Evolutionary conservation across 164 flowering plant genomes (phyloP).

Genomic region (Berberis vulgaris): DNA sequence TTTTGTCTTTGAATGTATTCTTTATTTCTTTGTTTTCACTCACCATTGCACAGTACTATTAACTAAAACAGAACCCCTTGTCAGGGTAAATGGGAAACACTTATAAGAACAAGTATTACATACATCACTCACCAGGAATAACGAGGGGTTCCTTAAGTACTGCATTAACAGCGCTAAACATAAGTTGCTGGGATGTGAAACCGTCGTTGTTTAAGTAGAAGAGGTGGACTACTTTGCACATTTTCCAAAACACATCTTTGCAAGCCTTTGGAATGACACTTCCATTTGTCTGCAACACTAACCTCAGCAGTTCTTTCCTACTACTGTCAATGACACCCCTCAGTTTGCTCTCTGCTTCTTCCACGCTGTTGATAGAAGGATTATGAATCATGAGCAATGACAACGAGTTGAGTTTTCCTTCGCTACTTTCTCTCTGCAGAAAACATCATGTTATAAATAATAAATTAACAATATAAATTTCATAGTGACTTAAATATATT

Average conservation of each 20-base stretch:
- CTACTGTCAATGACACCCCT: slow-evolving; percentile 18
- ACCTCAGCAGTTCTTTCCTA: slow-evolving; percentile 51
- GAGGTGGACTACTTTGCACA: slow-evolving; percentile 49
- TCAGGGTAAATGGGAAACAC: no score
- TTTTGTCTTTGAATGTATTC: no score
- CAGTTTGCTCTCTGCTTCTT: slow-evolving; percentile 29
- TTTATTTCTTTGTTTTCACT: no score
- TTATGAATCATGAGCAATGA: slow-evolving; percentile 36
- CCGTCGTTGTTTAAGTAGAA: slow-evolving; percentile 74
- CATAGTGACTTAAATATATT: not conserved
- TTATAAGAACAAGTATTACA: not conserved
- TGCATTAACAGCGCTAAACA: slow-evolving; percentile 37
- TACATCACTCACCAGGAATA: not conserved
- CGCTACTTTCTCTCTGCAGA: slow-evolving; percentile 17
- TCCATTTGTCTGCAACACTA: slow-evolving; percentile 44
- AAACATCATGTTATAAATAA: not conserved
- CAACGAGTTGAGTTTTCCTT: slow-evolving; percentile 65
- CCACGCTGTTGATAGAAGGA: slow-evolving; percentile 23
- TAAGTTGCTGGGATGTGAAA: slow-evolving; percentile 37
- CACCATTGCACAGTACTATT: no score
- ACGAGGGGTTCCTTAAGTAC: slow-evolving; percentile 23
- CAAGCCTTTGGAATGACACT: slow-evolving; percentile 62
- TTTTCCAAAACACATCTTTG: slow-evolving; percentile 82
- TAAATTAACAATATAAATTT: no score
- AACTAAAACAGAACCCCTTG: no score